Percentiles rank a stretch among this genome's conserved stretches.
Evolutionary conservation across 75 land plant species (phyloP).

Genomic region (Sequoiadendron giganteum): DNA sequence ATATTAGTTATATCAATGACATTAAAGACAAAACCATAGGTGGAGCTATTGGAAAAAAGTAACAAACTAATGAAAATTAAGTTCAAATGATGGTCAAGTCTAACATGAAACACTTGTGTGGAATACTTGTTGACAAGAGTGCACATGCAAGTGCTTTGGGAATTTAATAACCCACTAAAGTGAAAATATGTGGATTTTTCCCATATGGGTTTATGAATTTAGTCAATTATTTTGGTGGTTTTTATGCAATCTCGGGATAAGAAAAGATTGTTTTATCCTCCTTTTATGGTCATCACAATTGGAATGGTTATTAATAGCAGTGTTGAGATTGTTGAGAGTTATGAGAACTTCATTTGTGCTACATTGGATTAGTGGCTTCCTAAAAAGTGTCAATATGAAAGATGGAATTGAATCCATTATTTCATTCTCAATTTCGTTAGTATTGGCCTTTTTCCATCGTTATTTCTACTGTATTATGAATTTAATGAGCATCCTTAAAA

Average conservation of each 20-base stretch:
- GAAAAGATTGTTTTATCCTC: not conserved
- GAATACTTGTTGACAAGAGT: too few species aligned
- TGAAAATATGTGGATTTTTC: not conserved
- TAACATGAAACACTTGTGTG: too few species aligned
- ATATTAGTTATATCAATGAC: too few species aligned
- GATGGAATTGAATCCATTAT: slow-evolving; percentile 33
- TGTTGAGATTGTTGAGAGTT: slow-evolving; percentile 34
- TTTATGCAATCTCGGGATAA: not conserved
- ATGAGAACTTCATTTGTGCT: slow-evolving; percentile 48
- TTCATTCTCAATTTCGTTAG: slow-evolving; percentile 55
- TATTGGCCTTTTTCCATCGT: not conserved
- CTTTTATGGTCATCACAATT: not conserved
- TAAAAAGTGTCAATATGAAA: slow-evolving; percentile 44
- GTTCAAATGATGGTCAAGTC: too few species aligned
- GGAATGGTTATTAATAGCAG: slow-evolving; percentile 13
- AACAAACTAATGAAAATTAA: too few species aligned
- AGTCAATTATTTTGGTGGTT: not conserved
- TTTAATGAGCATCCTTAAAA: too few species aligned
- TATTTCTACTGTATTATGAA: not conserved
- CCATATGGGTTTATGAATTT: not conserved
- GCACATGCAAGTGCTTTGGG: too few species aligned
- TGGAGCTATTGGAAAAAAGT: too few species aligned
- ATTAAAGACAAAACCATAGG: too few species aligned
- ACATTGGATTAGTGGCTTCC: slow-evolving; percentile 69
- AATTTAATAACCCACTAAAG: too few species aligned